A percentile compares a stretch with the other conserved stretches of the same genome.
These are phyloP conservation scores for Sarocladium oryzae DNA, from an alignment of 2,329 filamentous ascomycete genomes.

Conservation along the genomic window DNA sequence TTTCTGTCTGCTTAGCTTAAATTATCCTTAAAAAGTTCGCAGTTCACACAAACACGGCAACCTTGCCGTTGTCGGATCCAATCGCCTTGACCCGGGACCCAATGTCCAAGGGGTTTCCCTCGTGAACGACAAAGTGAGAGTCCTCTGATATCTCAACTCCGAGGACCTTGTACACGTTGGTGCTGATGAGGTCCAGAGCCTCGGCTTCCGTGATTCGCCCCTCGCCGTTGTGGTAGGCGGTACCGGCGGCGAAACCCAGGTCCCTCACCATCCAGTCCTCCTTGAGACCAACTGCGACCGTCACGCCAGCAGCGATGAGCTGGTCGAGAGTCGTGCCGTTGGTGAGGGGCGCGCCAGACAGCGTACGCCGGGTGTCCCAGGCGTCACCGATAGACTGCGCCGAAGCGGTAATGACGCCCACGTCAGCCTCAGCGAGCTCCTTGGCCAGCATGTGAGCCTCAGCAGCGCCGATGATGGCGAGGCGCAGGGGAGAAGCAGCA, in stretches of 20 bases:
- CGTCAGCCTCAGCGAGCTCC: slow-evolving; percentile 48
- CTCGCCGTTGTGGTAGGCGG: slow-evolving; percentile 48
- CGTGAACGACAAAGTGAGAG: slow-evolving; percentile 54
- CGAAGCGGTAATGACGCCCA: slow-evolving; percentile 55
- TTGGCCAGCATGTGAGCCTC: slow-evolving; percentile 55
- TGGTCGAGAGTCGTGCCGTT: slow-evolving; percentile 56
- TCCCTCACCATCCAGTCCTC: slow-evolving; percentile 59
- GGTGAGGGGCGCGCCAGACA: slow-evolving; percentile 59
- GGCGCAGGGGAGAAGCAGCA: slow-evolving; percentile 27
- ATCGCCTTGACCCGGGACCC: slow-evolving; percentile 49
- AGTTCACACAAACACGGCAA: slow-evolving; percentile 29
- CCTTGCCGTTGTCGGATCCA: slow-evolving; percentile 25
- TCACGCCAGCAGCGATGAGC: slow-evolving; percentile 52
- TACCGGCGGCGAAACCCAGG: slow-evolving; percentile 52
- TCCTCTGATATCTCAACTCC: slow-evolving; percentile 32
- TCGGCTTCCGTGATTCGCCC: slow-evolving; percentile 46
- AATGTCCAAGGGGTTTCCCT: slow-evolving; percentile 57
- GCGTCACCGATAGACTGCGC: slow-evolving; percentile 45
- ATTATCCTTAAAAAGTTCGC: too few species aligned
- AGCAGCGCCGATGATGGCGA: slow-evolving; percentile 56
- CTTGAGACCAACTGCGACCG: slow-evolving; percentile 49
- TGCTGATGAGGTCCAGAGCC: slow-evolving; percentile 50
- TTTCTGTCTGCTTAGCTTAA: too few species aligned
- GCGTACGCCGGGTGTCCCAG: slow-evolving; percentile 57
- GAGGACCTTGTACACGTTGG: slow-evolving; percentile 52